These are phyloP conservation scores for Suillus spraguei DNA, from an alignment of 768 basidiomycete genomes.

Conservation along the genomic window DNA sequence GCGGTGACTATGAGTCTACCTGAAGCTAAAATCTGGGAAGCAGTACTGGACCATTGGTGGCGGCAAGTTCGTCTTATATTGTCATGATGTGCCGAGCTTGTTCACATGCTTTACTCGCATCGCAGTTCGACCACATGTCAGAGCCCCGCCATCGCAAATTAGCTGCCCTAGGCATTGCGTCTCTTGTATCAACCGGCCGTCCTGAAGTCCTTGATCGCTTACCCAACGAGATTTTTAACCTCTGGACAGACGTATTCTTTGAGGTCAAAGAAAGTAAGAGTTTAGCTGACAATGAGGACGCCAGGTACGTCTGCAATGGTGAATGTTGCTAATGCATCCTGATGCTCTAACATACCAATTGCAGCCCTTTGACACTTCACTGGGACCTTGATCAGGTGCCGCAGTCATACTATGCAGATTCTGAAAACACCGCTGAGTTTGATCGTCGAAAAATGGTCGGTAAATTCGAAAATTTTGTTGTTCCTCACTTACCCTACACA, in stretches of 20 bases:
- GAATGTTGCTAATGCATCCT: background rate
- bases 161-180: constrained; percentile 78
- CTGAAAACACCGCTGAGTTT: constrained; percentile 74
- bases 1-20: constrained; percentile 47
- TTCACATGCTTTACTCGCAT: constrained; percentile 6
- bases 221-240: constrained; percentile 75
- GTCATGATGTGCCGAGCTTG: constrained; percentile 1
- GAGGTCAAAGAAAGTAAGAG: constrained; percentile 76
- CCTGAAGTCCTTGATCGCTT: constrained; percentile 73
- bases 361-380: constrained; percentile 50
- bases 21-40: constrained; percentile 62
- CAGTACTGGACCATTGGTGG: constrained; percentile 81
- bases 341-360: background rate
- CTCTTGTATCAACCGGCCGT: constrained; percentile 73
- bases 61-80: constrained; percentile 54
- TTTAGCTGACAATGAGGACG: constrained; percentile 37
- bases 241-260: constrained; percentile 89
- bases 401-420: constrained; percentile 57
- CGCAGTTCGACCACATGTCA: constrained; percentile 88
- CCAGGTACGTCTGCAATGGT: constrained; percentile 29
- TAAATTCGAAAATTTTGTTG: constrained; percentile 12
- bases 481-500: constrained; percentile 16
- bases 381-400: constrained; percentile 74
- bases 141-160: constrained; percentile 85
- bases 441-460: constrained; percentile 72